Evolutionary conservation across 2,329 filamentous ascomycete species (phyloP), one percentile per base, ranked within the genome.

Genomic region (Amphichorda felina): DNA sequence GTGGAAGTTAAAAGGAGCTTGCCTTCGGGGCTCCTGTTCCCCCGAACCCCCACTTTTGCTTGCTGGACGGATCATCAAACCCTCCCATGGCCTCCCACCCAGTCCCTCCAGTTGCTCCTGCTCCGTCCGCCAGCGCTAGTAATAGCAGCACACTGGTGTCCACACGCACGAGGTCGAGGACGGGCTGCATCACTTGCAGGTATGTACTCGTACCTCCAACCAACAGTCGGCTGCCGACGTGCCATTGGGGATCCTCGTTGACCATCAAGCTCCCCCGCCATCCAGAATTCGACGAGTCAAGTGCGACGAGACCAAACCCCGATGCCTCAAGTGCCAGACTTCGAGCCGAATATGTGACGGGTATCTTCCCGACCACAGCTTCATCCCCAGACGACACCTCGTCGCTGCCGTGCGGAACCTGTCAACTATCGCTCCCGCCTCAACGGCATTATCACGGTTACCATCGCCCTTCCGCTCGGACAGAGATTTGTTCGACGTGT

Each of bases 261-360:
- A 55, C 54, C n/a, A n/a, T n/a, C n/a, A n/a, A n/a, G n/a, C n/a
- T n/a, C n/a, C n/a, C n/a, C n/a, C n/a, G n/a, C n/a, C n/a, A n/a
- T 59, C 55, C 40, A 55, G 56, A 16, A 43, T 50, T 17, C 48
- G 56, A n/a, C 53, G 54, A 38, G 51, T 59, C 44, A 60, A 59
- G 43, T 57, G 55, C 35, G 57, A 60, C 37, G 56, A 59, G 43
- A 45, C 44, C 18, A 49, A 47, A 18, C 57, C 56, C 3, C 42
- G 39, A 13, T 60, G 56, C 35, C 13, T 17, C 16, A 30, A 21
- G 16, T 36, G 35, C 35, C n/a, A 14, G 14, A 25, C 33, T 10
- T 10, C 33, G 8, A 10, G 33, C 11, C 33, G 33, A 9, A 19
- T 27, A 8, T 35, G 33, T 19, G 33, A 35, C 18, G 33, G 33